phyloP scores from a whole-genome alignment of 257 asterid species.

The Sherardia arvensis region DNA sequence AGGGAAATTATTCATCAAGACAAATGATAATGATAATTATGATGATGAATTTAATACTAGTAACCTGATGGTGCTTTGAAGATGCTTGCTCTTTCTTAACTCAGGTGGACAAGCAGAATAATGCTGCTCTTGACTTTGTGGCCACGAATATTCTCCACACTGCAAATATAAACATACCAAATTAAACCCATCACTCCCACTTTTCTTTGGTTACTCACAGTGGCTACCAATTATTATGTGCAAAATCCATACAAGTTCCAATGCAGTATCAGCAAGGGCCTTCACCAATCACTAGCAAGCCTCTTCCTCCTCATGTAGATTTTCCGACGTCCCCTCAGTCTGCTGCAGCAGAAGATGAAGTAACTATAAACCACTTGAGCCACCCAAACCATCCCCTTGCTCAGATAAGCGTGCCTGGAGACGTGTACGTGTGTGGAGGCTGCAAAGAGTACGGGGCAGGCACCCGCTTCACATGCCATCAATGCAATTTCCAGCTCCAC shows the following conservation, averaged over 20 bases:
- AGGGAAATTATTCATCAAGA: too few species aligned
- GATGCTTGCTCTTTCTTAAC: not conserved
- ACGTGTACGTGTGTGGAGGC: constrained; percentile 52
- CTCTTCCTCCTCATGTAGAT: constrained; percentile 15
- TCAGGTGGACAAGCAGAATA: too few species aligned
- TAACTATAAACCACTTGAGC: constrained; percentile 39
- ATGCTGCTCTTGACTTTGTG: constrained; percentile 4
- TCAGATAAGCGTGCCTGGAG: constrained; percentile 33
- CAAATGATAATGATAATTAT: too few species aligned
- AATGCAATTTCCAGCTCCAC: constrained; percentile 77
- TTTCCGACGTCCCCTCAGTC: constrained; percentile 54
- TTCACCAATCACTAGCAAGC: not conserved
- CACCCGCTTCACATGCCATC: constrained; percentile 51
- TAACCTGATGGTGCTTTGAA: not conserved
- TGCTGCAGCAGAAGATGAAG: not conserved
- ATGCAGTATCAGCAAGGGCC: not conserved
- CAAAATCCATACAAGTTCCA: not conserved
- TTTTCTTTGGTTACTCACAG: too few species aligned
- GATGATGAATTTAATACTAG: too few species aligned
- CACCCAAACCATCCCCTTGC: constrained; percentile 65
- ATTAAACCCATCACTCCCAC: too few species aligned
- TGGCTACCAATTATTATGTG: too few species aligned
- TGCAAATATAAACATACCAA: too few species aligned
- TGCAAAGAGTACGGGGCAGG: constrained; percentile 83
- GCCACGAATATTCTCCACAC: too few species aligned